Evolutionary conservation across 805 yeast genomes (phyloP).

Genomic region (Saturnispora serradocipensis): DNA sequence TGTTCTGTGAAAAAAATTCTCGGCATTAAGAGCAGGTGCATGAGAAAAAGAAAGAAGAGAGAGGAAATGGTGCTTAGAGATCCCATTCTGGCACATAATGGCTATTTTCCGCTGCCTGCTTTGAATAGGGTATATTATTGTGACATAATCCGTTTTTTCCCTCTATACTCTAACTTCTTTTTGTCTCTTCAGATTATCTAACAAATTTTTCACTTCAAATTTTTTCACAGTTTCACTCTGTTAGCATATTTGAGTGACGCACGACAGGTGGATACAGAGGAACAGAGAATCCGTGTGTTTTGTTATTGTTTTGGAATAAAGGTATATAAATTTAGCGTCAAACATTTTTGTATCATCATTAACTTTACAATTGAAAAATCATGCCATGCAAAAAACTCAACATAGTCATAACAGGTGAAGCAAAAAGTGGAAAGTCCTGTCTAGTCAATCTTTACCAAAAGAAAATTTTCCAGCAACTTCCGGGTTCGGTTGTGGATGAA

Average conservation of each 20-base stretch:
- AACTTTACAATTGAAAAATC: background rate
- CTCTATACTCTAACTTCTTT: background rate
- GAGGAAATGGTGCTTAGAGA: background rate
- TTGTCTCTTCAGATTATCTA: background rate
- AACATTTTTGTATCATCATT: background rate
- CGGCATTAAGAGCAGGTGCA: background rate
- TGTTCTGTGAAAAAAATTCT: background rate
- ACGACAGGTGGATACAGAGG: too few species aligned
- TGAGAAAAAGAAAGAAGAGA: background rate
- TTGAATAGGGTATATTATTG: background rate
- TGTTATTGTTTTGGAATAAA: too few species aligned
- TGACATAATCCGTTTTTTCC: background rate
- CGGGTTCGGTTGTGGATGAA: constrained; percentile 25
- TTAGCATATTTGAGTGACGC: too few species aligned
- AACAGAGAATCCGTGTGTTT: too few species aligned
- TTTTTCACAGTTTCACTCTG: background rate
- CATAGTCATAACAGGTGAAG: constrained; percentile 25
- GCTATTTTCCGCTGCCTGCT: background rate
- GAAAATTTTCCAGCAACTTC: constrained; percentile 15
- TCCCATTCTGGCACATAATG: background rate
- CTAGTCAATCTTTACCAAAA: constrained; percentile 20
- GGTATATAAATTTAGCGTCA: background rate
- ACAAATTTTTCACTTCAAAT: background rate
- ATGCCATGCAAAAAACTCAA: constrained; percentile 11
- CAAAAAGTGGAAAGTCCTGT: constrained; percentile 27